Evolutionary conservation across 1,284 basidiomycete genomes (phyloP), one percentile per base, ranked within the genome.

Genomic region (Rhizopogon parksii): DNA sequence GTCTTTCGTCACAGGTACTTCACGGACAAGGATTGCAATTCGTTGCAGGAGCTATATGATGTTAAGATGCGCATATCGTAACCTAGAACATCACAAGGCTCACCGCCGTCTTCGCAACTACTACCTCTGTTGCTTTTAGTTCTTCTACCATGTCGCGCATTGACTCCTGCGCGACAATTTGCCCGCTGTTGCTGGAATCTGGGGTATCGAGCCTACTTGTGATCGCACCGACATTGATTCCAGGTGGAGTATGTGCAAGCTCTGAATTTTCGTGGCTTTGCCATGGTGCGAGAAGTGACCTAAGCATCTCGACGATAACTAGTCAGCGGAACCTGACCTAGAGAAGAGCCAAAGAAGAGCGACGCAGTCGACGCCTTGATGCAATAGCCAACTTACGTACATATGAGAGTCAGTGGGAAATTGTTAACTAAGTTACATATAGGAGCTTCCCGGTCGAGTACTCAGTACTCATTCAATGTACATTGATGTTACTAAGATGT

Each of bases 1-100:
- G 51, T 85, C 82, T 64, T 83, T 86, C 7, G 85, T 85, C 49
- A 68, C 70, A 6, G 72, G 60, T 55, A 84, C 79, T 61, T 83
- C 76, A 12, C 72, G 65, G 71, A 87, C 73, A 15, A 82, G 77
- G 30, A 77, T 71, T 50, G 78, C 76, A 38, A 88, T 80, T 56
- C 85, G 82, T 15, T 68, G 68, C 49, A 88, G 66, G 21, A 79
- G 71, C 85, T 88, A 54, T 12, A 37, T 15, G 14, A 42, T n/a
- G 12, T 14, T 32, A 14, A 34, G 19, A 49, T 40, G 19, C 12
- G 21, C 27, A 4, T 6, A 14, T 6, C 14, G 17, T 12, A 17
- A 35, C 35, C 24, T 15, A 21, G 1, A 34, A 15, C 11, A 8
- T 34, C 8, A 21, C 12, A 12, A 6, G 17, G 15, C 47, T 57